Base-by-base conservation (phyloP, 2,329 filamentous ascomycete genomes). In the Fusarium sublunatum region DNA sequence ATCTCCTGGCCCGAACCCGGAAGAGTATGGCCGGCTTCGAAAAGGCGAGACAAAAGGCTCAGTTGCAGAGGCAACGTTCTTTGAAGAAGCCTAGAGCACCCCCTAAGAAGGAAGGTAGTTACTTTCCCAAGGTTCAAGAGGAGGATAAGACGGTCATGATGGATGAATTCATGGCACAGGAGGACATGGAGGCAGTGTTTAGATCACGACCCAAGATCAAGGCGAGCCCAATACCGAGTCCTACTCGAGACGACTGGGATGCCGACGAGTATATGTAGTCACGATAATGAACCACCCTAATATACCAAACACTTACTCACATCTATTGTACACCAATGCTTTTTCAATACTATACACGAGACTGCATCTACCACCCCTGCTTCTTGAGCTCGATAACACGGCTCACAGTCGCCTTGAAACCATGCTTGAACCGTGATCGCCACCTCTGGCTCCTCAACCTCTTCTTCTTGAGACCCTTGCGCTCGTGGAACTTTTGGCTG, bases 121-220 rank as follows among this genome's bases (percentile, higher is more conserved):
- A 80, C 42, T 86, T 86, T 53, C 74, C 79, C 0, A 78, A 74
- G 25, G 74, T 85, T 6, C 79, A 86, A 65, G 82, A 80, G 46
- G 65, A 63, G 52, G 76, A 68, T 15, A 58, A 75, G n/a, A 70
- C 75, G 24, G 82, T 87, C 2, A 82, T 91, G 8, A 82, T 84
- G 0, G 89, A 94, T 70, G 85, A 89, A 63, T 77, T 96, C 36
- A 88, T 96, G 53, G 83, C 57, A 13, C 83, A 88, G 51, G 88
- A 92, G 65, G 92, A 96, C 58, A 91, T 92, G 74, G 89, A 91
- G 57, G 90, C 89, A 25, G 89, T 97, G 1, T 97, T 97, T 74
- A 91, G 89, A 77, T 93, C 91, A 63, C 79, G 93, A 64, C 93
- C 93, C 0, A 90, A 88, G 75, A 87, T 97, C 65, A 88, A 89